These are phyloP conservation scores for Phytophthora melonis DNA, from an alignment of 352 stramenopile species.

Conservation along the genomic window DNA sequence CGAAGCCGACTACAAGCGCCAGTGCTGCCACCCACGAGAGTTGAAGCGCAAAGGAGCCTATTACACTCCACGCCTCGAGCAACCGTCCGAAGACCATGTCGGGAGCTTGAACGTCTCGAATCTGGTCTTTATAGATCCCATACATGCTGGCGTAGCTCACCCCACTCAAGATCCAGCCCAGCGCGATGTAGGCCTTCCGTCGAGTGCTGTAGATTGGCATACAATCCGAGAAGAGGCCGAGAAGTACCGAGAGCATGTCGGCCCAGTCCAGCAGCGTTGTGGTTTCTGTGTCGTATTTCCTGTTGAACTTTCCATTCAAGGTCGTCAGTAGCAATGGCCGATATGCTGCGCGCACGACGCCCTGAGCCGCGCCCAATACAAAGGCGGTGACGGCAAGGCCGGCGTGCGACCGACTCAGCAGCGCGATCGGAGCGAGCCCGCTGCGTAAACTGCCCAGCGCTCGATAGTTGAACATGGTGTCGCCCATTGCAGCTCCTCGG, in stretches of 20 bases:
- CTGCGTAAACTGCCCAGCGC: slow-evolving; percentile 57
- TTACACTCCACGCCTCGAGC: slow-evolving; percentile 45
- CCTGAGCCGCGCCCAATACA: slow-evolving; percentile 36
- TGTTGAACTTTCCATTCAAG: slow-evolving; percentile 45
- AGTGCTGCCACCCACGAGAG: slow-evolving; percentile 54
- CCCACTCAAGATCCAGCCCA: slow-evolving; percentile 65
- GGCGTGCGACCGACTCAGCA: slow-evolving; percentile 48
- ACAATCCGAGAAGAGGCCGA: slow-evolving; percentile 88
- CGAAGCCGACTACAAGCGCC: slow-evolving; percentile 58
- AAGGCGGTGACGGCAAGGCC: slow-evolving; percentile 54
- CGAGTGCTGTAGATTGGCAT: slow-evolving; percentile 81
- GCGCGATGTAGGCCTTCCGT: slow-evolving; percentile 88
- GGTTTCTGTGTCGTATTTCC: slow-evolving; percentile 42
- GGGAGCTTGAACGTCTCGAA: slow-evolving; percentile 13
- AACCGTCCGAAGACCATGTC: slow-evolving; percentile 30
- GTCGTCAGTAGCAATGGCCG: slow-evolving; percentile 58
- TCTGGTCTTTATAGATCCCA: slow-evolving; percentile 14
- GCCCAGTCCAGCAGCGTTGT: slow-evolving; percentile 70
- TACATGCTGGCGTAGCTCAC: slow-evolving; percentile 25
- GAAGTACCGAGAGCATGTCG: slow-evolving; percentile 79
- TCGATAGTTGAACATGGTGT: slow-evolving; percentile 61
- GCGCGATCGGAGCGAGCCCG: slow-evolving; percentile 39
- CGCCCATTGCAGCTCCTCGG: slow-evolving; percentile 31
- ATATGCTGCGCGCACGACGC: slow-evolving; percentile 48
- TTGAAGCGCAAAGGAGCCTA: slow-evolving; percentile 46